Base-by-base conservation (phyloP, 495 filamentous ascomycete species). In the Neurospora africana region DNA sequence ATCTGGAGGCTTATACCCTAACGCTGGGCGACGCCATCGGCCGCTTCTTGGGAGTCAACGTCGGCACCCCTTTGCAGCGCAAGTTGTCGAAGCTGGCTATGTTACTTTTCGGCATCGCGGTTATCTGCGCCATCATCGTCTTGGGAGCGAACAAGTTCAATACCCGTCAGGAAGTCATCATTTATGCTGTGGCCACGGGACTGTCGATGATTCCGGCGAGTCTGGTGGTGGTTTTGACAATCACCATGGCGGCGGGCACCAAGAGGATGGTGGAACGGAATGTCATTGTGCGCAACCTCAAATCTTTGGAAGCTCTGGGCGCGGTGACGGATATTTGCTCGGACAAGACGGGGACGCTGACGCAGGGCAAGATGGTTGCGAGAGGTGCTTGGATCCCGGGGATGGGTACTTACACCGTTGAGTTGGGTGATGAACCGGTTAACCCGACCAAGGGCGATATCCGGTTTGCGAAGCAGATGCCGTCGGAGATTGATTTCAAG, bases 311-410 rank as follows among this genome's bases (percentile, higher is more conserved):
- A 79, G 92, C 92, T 0, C 87, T 95, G 41, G 93, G 92, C 27
- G 92, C 91, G 38, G 90, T 95, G 37, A 94, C 91, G 39, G 93
- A 94, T 74, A 94, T 95, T 71, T 95, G 92, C 80, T 93, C 90
- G 8, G 92, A 95, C 79, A 95, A 95, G 77, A 95, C 92, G 0
- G 92, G 92, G 2, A 95, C 93, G 0, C 81, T 95, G 17, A 95
- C 92, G 0, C 88, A 91, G 77, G 90, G 89, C 19, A 82, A 89
- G 76, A 85, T 93, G 91, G 89, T 95, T 9, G 90, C 91, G 5
- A 87, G 89, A 69, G 89, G 91, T 73, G 91, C 89, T 4, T 97
- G 93, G 93, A 83, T 97, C 69, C 92, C 92, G 0, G 87, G 84
- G 9, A 78, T 84, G 5, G 83, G 84, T 9, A 85, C 87, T 17